phyloP scores from a whole-genome alignment of 2,329 filamentous ascomycete genomes.

The Aspergillus brasiliensis region DNA sequence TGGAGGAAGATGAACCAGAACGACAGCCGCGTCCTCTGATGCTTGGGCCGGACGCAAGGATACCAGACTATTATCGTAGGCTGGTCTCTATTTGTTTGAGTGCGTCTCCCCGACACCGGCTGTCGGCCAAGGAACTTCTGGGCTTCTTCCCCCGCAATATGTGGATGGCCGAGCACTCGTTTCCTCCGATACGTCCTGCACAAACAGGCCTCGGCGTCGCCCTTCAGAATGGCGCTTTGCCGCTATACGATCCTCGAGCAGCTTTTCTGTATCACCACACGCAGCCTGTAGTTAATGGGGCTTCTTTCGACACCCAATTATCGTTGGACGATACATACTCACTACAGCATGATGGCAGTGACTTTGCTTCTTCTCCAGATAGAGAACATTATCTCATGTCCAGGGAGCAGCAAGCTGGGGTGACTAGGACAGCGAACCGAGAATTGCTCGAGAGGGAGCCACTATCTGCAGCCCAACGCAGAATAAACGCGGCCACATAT shows the following conservation, averaged over 20 bases:
- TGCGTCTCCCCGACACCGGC: conserved; percentile 69
- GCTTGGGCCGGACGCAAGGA: conserved; percentile 54
- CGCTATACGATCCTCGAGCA: conserved; percentile 22
- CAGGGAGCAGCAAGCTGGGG: not conserved
- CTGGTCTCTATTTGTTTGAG: conserved; percentile 77
- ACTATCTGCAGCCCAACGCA: not conserved
- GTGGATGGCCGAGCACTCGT: conserved; percentile 17
- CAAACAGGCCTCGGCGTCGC: conserved; percentile 22
- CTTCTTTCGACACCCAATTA: conserved; percentile 3
- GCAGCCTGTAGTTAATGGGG: conserved; percentile 10
- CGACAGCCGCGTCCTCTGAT: conserved; percentile 69
- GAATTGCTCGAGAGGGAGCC: not conserved
- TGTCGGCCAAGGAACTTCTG: conserved; percentile 73
- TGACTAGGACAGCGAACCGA: not conserved
- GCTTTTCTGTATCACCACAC: conserved; percentile 18
- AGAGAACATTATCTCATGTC: not conserved
- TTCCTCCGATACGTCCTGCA: conserved; percentile 17
- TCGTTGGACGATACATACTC: not conserved
- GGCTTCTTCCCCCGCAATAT: conserved; percentile 61
- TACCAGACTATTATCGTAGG: conserved; percentile 77
- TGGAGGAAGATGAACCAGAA: conserved; percentile 88
- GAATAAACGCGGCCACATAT: conserved; percentile 1
- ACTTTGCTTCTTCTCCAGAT: not conserved
- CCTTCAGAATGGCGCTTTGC: conserved; percentile 21
- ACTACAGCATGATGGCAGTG: not conserved